Conservation (phyloP, 2,329 filamentous ascomycete species). For the Fusarium globosum region DNA sequence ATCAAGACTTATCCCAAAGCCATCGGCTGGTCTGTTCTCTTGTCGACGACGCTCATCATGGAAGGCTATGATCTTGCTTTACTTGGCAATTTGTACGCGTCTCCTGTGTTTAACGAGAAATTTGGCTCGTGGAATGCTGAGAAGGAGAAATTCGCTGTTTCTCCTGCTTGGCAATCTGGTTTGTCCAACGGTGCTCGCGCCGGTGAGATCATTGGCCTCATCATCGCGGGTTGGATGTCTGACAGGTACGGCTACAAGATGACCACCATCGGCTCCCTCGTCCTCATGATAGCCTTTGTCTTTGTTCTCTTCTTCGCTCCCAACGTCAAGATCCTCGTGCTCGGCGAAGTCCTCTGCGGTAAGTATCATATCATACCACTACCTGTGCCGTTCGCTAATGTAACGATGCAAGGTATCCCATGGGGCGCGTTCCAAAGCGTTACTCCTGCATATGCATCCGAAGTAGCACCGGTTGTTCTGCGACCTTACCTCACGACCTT, state of each 20-base stretch:
- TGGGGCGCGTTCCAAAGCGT: constrained; percentile 65
- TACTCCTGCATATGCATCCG: constrained; percentile 64
- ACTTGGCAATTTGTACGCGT: constrained; percentile 61
- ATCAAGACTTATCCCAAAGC: constrained; percentile 59
- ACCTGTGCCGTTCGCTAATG: constrained; percentile 10
- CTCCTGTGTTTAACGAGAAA: constrained; percentile 56
- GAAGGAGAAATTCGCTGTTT: constrained; percentile 58
- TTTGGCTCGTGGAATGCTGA: constrained; percentile 54
- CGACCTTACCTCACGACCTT: constrained; percentile 65
- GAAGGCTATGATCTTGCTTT: constrained; percentile 64
- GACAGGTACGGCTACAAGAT: constrained; percentile 63
- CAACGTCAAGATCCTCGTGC: constrained; percentile 58
- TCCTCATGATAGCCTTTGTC: constrained; percentile 61
- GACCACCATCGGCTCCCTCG: constrained; percentile 60
- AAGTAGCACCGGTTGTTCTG: constrained; percentile 60
- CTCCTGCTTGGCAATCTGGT: constrained; percentile 67
- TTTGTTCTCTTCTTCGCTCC: constrained; percentile 66
- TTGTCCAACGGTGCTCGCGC: constrained; percentile 64
- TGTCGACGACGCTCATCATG: constrained; percentile 62
- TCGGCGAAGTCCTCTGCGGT: constrained; percentile 60
- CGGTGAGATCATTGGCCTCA: constrained; percentile 66
- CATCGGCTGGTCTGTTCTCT: constrained; percentile 59
- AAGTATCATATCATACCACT: constrained; percentile 3
- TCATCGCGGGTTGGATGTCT: constrained; percentile 63
- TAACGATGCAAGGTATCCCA: constrained; percentile 55